These are phyloP conservation scores for Pseudocercospora macadamiae DNA, from an alignment of 2,329 filamentous ascomycete species.

Conservation along the genomic window DNA sequence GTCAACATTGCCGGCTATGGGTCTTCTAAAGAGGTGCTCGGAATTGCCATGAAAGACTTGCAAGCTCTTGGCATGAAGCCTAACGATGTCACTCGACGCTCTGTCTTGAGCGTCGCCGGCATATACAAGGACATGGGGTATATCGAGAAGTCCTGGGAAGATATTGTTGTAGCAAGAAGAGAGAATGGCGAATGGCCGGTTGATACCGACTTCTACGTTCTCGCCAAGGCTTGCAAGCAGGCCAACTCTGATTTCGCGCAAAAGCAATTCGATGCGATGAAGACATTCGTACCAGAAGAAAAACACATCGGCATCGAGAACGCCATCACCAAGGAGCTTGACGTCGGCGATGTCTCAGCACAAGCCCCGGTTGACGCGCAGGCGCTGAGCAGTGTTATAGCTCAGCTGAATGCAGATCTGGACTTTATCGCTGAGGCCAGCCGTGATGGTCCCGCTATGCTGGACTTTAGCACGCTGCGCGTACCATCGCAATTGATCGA, in stretches of 20 bases:
- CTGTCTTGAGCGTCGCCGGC: conserved; percentile 40
- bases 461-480: conserved; percentile 41
- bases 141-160: conserved; percentile 36
- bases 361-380: conserved; percentile 6
- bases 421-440: conserved; percentile 29
- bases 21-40: conserved; percentile 33
- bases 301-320: conserved; percentile 11
- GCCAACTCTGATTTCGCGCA: conserved; percentile 28
- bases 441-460: conserved; percentile 22
- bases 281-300: conserved; percentile 13
- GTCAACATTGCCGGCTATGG: conserved; percentile 39
- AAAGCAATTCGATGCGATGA: conserved; percentile 23
- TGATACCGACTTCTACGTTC: conserved; percentile 31
- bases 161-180: conserved; percentile 29
- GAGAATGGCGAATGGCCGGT: conserved; percentile 21
- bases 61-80: conserved; percentile 32
- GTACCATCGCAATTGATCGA: conserved; percentile 42
- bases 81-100: conserved; percentile 39
- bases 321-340: conserved; percentile 14
- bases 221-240: conserved; percentile 32
- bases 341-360: not conserved
- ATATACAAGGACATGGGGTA: conserved; percentile 34
- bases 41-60: conserved; percentile 35
- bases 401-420: conserved; percentile 30
- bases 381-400: conserved; percentile 11